A percentile compares a stretch with the other conserved stretches of the same genome.
Evolutionary conservation across 139 green algal species (phyloP).

Genomic region (Limnomonas spitsbergensis): DNA sequence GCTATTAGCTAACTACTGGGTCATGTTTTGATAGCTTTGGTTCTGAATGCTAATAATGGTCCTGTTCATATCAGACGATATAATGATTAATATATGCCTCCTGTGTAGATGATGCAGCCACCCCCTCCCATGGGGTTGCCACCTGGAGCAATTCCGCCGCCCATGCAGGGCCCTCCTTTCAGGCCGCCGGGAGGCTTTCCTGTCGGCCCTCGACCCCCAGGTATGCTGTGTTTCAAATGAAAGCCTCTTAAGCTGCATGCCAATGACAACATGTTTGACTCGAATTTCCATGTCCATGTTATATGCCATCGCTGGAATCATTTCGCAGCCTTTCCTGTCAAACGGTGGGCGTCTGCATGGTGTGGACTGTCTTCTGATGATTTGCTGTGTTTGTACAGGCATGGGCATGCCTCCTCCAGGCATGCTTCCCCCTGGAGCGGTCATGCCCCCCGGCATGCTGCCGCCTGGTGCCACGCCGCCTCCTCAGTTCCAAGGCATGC

Average conservation of each 20-base stretch:
- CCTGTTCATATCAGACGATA: not conserved
- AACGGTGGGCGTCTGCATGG: not conserved
- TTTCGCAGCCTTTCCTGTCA: not conserved
- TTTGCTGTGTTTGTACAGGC: not conserved
- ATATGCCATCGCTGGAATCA: not conserved
- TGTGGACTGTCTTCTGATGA: not conserved
- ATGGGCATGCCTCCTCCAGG: constrained; percentile 9
- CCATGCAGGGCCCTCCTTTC: not conserved
- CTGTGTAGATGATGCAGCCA: not conserved
- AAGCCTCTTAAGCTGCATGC: not conserved
- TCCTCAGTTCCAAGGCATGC: constrained; percentile 18
- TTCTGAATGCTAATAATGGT: not conserved
- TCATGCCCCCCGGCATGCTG: constrained; percentile 1
- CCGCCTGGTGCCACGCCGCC: not conserved
- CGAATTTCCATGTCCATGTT: not conserved
- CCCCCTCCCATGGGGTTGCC: not conserved
- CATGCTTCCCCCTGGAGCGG: not conserved
- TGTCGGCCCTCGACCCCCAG: too few species aligned
- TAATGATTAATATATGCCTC: too few species aligned
- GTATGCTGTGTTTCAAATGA: too few species aligned
- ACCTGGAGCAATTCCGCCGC: not conserved
- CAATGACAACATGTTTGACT: not conserved
- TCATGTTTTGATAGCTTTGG: not conserved
- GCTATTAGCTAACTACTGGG: not conserved
- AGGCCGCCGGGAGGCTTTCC: too few species aligned